These are phyloP conservation scores for Gnetum montanum DNA, from an alignment of 75 land plant genomes.

Conservation along the genomic window DNA sequence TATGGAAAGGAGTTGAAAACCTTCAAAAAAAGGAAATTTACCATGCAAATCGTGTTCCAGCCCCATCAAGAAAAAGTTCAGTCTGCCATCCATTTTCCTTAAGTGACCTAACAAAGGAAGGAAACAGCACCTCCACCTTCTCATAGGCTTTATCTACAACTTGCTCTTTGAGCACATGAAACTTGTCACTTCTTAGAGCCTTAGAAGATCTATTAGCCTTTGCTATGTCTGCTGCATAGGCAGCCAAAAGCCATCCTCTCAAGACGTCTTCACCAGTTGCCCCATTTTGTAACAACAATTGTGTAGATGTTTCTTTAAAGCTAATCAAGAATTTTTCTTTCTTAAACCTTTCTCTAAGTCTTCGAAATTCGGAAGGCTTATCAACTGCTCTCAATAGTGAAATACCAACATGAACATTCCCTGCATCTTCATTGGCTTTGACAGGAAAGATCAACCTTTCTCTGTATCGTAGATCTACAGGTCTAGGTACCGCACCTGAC, in stretches of 20 bases:
- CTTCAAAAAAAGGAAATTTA: slow-evolving; percentile 1
- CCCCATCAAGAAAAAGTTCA: slow-evolving; percentile 79
- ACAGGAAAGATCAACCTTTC: slow-evolving; percentile 74
- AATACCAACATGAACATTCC: slow-evolving; percentile 72
- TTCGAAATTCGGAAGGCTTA: slow-evolving; percentile 50
- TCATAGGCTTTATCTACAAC: slow-evolving; percentile 53
- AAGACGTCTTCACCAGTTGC: slow-evolving; percentile 95
- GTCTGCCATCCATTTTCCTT: slow-evolving; percentile 90
- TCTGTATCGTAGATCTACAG: slow-evolving; percentile 78
- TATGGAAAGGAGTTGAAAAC: neutral
- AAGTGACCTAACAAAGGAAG: slow-evolving; percentile 48
- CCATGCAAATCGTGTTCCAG: slow-evolving; percentile 71
- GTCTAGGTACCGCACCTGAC: slow-evolving; percentile 67
- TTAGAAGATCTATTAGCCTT: slow-evolving; percentile 7
- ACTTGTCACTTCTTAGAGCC: neutral
- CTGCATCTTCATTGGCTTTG: slow-evolving; percentile 67
- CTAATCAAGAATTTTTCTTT: slow-evolving; percentile 68
- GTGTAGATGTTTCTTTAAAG: slow-evolving; percentile 31
- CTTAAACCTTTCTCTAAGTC: slow-evolving; percentile 44
- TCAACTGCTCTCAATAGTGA: slow-evolving; percentile 31
- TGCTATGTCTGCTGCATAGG: slow-evolving; percentile 46
- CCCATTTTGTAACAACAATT: slow-evolving; percentile 64
- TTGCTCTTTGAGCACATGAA: slow-evolving; percentile 6
- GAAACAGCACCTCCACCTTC: slow-evolving; percentile 42
- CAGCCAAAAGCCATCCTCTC: slow-evolving; percentile 90